These are phyloP conservation scores for Sclerotinia sclerotiorum DNA, from an alignment of 2,329 filamentous ascomycete genomes.

Conservation along the genomic window DNA sequence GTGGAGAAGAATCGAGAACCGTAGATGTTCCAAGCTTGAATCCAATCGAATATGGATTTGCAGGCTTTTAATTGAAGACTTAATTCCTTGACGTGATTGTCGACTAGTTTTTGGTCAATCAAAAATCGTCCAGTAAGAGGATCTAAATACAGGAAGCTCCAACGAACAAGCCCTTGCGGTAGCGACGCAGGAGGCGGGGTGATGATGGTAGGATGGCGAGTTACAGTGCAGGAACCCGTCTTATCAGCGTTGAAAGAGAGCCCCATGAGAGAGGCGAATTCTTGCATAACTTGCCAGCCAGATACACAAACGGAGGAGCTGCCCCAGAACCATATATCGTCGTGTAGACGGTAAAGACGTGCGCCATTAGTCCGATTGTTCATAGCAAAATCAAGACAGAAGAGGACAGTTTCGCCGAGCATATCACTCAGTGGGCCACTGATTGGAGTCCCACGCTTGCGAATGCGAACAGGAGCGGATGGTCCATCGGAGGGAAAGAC, in stretches of 20 bases:
- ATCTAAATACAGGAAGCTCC: conserved; percentile 58
- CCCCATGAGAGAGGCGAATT: conserved; percentile 55
- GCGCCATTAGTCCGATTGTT: conserved; percentile 56
- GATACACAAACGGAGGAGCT: conserved; percentile 50
- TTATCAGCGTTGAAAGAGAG: conserved; percentile 58
- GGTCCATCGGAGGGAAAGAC: conserved; percentile 55
- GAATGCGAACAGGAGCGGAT: conserved; percentile 45
- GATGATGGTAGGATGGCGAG: conserved; percentile 26
- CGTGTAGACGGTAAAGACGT: conserved; percentile 61
- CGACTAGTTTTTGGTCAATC: conserved; percentile 54
- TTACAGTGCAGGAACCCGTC: conserved; percentile 51
- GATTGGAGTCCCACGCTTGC: conserved; percentile 59
- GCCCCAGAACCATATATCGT: conserved; percentile 70
- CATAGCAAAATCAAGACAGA: conserved; percentile 64
- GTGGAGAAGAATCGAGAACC: conserved; percentile 55
- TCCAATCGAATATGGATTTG: conserved; percentile 55
- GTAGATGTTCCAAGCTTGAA: conserved; percentile 60
- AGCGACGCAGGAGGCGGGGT: conserved; percentile 39
- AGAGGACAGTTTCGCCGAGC: conserved; percentile 60
- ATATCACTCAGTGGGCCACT: conserved; percentile 58
- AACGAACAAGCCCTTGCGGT: conserved; percentile 53
- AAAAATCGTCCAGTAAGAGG: conserved; percentile 49
- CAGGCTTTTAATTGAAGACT: conserved; percentile 53
- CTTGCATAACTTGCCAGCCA: conserved; percentile 58
- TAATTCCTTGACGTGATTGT: conserved; percentile 55